Conservation (phyloP, 2,329 filamentous ascomycete species). For the Monilinia polystroma region DNA sequence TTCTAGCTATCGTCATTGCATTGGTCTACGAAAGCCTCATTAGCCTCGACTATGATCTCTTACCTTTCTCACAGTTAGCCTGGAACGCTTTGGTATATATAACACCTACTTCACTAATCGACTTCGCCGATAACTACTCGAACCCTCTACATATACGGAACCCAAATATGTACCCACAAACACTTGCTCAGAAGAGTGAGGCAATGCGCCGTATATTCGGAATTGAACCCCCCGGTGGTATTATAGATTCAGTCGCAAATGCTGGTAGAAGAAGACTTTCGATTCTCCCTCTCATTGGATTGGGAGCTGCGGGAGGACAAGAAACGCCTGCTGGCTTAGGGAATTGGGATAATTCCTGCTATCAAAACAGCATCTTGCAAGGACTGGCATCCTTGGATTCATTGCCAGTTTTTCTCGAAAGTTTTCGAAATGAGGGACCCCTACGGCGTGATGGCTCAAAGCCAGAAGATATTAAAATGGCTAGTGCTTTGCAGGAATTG, state of each 20-base stretch:
- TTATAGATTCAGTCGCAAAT: slow-evolving; percentile 58
- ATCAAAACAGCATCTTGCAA: slow-evolving; percentile 94
- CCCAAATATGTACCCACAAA: slow-evolving; percentile 44
- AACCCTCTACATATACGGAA: slow-evolving; percentile 49
- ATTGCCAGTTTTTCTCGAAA: slow-evolving; percentile 64
- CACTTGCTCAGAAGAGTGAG: slow-evolving; percentile 61
- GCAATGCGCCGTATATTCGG: slow-evolving; percentile 63
- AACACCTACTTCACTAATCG: slow-evolving; percentile 57
- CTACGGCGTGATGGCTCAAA: slow-evolving; percentile 25
- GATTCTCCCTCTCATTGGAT: slow-evolving; percentile 44
- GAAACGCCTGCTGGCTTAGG: slow-evolving; percentile 67
- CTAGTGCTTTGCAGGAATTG: slow-evolving; percentile 50
- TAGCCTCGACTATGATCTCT: slow-evolving; percentile 40
- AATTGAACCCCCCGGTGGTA: slow-evolving; percentile 52
- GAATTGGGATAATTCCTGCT: slow-evolving; percentile 95
- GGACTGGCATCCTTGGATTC: slow-evolving; percentile 73
- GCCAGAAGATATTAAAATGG: slow-evolving; percentile 37
- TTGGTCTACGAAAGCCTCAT: slow-evolving; percentile 38
- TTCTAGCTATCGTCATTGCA: slow-evolving; percentile 33
- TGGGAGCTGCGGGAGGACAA: slow-evolving; percentile 41
- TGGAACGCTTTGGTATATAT: slow-evolving; percentile 62
- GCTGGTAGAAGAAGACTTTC: slow-evolving; percentile 56
- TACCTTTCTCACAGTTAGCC: slow-evolving; percentile 49
- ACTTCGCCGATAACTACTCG: slow-evolving; percentile 50
- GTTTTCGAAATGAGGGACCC: slow-evolving; percentile 42